These are phyloP conservation scores for Lepidium africanum DNA, from an alignment of 345 rosid genomes.

Conservation along the genomic window DNA sequence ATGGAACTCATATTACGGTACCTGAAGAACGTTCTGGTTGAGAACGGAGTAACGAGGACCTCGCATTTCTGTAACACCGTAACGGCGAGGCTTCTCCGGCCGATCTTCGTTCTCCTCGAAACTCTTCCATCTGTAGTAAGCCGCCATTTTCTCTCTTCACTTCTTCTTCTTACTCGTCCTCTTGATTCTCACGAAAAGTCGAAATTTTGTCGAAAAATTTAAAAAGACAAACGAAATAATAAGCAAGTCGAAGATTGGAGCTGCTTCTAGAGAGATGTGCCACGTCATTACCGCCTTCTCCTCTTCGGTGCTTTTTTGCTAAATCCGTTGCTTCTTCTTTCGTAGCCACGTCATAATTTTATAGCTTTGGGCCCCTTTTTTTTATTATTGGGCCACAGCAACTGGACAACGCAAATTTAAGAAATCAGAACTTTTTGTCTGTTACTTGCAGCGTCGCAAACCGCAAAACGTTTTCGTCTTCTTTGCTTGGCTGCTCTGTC, in stretches of 20 bases:
- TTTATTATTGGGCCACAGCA: background rate
- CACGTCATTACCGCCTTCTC: constrained; percentile 17
- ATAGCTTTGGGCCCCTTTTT: background rate
- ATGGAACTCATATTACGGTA: constrained; percentile 9
- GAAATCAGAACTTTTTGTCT: background rate
- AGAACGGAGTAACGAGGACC: constrained; percentile 64
- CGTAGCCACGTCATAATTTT: constrained; percentile 3
- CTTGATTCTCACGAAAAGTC: background rate
- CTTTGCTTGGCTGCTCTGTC: constrained; percentile 30
- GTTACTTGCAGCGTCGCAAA: background rate
- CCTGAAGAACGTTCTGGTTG: constrained; percentile 65
- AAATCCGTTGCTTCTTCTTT: background rate
- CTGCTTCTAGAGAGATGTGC: constrained; percentile 40
- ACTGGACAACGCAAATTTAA: background rate
- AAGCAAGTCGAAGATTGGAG: constrained; percentile 27
- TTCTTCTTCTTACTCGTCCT: background rate
- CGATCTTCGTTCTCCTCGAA: constrained; percentile 81
- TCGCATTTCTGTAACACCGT: constrained; percentile 88
- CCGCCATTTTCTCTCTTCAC: constrained; percentile 32
- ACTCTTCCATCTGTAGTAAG: constrained; percentile 55
- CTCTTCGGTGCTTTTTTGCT: background rate
- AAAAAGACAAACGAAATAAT: background rate
- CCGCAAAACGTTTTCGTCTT: background rate
- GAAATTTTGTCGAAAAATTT: background rate
- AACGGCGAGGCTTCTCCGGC: constrained; percentile 83